A percentile compares a stretch with the other conserved stretches of the same genome.
Evolutionary conservation across 805 yeast species (phyloP).

Genomic region (Candida lessepsii): DNA sequence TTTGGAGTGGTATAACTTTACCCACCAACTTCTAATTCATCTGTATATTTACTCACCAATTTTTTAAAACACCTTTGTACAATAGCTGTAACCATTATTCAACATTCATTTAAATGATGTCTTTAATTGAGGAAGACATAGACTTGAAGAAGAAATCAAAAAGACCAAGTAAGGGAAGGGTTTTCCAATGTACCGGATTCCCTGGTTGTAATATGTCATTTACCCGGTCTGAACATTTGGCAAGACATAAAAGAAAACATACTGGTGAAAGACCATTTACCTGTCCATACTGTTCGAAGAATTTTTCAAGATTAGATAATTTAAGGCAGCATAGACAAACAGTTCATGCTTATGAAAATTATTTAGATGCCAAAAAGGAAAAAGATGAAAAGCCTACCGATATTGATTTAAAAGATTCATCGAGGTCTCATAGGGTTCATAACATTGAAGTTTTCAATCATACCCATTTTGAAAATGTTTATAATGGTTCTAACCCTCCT

Average conservation of each 20-base stretch:
- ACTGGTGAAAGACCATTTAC: conserved; percentile 94
- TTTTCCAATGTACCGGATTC: conserved; percentile 83
- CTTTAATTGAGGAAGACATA: conserved; percentile 3
- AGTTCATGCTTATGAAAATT: conserved; percentile 44
- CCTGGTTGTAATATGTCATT: conserved; percentile 87
- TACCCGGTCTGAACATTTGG: conserved; percentile 88
- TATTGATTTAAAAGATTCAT: not conserved
- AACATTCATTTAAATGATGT: conserved; percentile 4
- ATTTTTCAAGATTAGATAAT: conserved; percentile 82
- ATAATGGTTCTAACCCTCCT: no score
- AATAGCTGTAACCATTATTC: no score
- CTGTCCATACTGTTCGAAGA: conserved; percentile 77
- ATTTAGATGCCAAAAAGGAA: conserved; percentile 16
- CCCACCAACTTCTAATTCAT: not conserved
- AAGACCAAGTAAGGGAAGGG: conserved; percentile 51
- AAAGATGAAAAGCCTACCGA: conserved; percentile 8
- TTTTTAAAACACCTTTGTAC: no score
- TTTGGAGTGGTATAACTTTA: not conserved
- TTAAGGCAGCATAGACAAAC: conserved; percentile 90
- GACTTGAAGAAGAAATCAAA: conserved; percentile 24
- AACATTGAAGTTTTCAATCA: conserved; percentile 1
- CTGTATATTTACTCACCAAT: no score
- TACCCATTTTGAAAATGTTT: conserved; percentile 1
- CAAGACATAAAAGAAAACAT: conserved; percentile 88
- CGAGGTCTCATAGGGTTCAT: conserved; percentile 4